Evolutionary conservation across 2,329 filamentous ascomycete species (phyloP), one percentile per base, ranked within the genome.

Genomic region (Pyricularia sp.): DNA sequence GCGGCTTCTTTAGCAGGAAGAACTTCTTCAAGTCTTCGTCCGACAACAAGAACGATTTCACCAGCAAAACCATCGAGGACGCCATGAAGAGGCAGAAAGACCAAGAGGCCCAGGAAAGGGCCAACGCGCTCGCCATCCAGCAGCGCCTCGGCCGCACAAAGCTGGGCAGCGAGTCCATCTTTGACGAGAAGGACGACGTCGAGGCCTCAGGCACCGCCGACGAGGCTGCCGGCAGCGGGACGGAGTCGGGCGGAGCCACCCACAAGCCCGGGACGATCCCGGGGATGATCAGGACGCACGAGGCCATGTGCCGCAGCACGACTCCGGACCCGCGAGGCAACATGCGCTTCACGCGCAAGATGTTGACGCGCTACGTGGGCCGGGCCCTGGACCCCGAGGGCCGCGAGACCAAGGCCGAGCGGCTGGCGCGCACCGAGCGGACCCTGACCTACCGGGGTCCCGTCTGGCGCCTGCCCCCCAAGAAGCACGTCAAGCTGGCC

Each of bases 401-500:
- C 68, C 70, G 73, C 14, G 75, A 84, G 72, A 81, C 88, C 23
- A 87, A 86, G 71, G 82, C 85, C 67, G 86, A 93, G 74, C 83
- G 86, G 68, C 86, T 97, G 70, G 86, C 87, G 76, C 88, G 89
- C 73, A 82, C 84, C 10, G 88, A 90, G 78, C 82, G 86, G 70
- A 77, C 85, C 73, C 75, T 84, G 70, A 72, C 79, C 30, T 82
- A 82, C 77, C 89, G 89, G 79, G 93, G 89, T 71, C 85, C 90
- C 65, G 86, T 87, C 73, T 86, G 97, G 77, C 90, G 93, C 74
- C 97, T 95, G 2, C 93, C 89, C 66, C 83, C 92, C 72, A 99
- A 99, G 88, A 99, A 99, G 83, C 85, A 99, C 69, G 89, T 90
- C 68, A 90, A 92, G 74, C 82, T 99, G 66, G 90, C 94, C 28